Base-by-base conservation (phyloP, 768 basidiomycete genomes). In the Guyanaporus albipodus region DNA sequence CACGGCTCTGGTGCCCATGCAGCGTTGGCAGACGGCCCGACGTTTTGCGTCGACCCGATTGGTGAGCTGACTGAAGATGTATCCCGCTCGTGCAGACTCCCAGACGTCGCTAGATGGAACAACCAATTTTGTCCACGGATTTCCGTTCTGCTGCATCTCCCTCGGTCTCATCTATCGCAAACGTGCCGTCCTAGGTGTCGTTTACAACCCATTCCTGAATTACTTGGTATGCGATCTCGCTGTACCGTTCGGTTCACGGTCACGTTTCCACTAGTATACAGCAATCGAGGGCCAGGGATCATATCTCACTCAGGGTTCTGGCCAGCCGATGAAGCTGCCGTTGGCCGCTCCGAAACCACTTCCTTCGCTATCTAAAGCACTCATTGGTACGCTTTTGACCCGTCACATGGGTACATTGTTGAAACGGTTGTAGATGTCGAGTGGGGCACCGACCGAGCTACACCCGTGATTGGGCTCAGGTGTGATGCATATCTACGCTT, bases 31-130 rank as follows among this genome's bases (percentile, higher is more conserved):
- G 88, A 95, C 52, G 82, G 82, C 29, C 92, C 94, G 6, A 98
- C 95, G 0, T 99, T 89, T 69, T 96, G 95, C 59, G 88, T 94
- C 28, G 94, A 96, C 67, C 94, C 94, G 26, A 95, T 95, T 49
- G 92, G 87, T 84, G 51, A 49, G 73, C 52, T 8, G n/a, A 4
- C 29, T 2, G 8, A 22, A 21, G 32, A 10, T 24, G 28, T 38
- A 12, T 23, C 12, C 15, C 17, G 10, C 21, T 10, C n/a, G 21
- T 33, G 14, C 6, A 6, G 7, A 34, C 14, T 6, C 10, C 19
- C 39, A 26, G 21, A 22, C 21, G n/a, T 19, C 28, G 31, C n/a
- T n/a, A 89, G 88, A 91, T 59, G 89, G 90, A 11, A 93, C 90
- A 3, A 92, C 91, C 34, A 94, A 93, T 65, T 90, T 91, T 58